A percentile compares a stretch with the other conserved stretches of the same genome.
phyloP scores from a whole-genome alignment of 2,329 filamentous ascomycete species.

The Ceratocystis variospora region DNA sequence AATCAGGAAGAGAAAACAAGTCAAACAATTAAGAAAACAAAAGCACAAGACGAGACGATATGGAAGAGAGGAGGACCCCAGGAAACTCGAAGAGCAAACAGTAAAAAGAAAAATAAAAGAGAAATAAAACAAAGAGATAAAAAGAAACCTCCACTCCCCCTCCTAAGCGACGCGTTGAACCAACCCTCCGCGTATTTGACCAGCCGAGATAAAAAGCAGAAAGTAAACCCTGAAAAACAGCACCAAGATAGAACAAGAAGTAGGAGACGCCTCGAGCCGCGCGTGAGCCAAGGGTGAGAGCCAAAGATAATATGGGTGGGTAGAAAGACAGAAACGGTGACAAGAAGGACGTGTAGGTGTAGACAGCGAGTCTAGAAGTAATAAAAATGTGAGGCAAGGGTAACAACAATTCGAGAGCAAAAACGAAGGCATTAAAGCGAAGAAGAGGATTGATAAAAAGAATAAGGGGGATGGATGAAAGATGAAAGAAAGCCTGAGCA shows the following conservation, averaged over 20 bases:
- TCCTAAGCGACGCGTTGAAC: not conserved
- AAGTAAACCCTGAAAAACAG: not conserved
- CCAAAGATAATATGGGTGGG: not conserved
- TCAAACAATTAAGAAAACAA: not conserved
- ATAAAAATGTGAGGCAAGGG: not conserved
- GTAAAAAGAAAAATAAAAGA: not conserved
- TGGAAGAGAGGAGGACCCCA: no score
- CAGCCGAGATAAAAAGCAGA: not conserved
- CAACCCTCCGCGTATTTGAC: not conserved
- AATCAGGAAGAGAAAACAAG: no score
- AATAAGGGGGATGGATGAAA: not conserved
- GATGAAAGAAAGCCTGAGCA: not conserved
- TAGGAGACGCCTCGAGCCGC: not conserved
- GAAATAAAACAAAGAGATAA: not conserved
- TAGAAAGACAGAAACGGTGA: not conserved
- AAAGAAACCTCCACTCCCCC: not conserved
- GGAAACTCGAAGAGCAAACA: no score
- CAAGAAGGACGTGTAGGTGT: not conserved
- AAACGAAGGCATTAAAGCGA: not conserved
- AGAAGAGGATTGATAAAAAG: not conserved
- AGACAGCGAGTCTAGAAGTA: conserved; percentile 5
- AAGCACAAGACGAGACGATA: not conserved
- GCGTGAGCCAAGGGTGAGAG: not conserved
- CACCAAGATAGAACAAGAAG: not conserved
- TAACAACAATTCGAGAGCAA: not conserved